phyloP scores from a whole-genome alignment of 257 asterid genomes.

The Solanum paucissectum region DNA sequence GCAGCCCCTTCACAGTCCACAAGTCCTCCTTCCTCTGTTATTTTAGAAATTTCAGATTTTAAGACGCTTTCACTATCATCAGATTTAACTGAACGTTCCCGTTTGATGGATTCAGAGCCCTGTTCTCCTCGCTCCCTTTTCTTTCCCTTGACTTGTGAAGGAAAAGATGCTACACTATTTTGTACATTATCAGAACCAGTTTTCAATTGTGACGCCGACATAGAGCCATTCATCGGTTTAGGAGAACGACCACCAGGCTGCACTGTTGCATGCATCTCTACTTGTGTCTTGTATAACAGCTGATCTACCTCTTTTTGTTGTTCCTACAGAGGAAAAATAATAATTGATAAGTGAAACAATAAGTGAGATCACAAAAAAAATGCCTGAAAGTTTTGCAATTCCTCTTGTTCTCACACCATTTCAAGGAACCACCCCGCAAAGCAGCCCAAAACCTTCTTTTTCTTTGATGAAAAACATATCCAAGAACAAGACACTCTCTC shows the following conservation, averaged over 20 bases:
- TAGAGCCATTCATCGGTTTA: slow-evolving; percentile 22
- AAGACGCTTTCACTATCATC: slow-evolving; percentile 22
- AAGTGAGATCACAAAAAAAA: not conserved
- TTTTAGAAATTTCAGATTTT: slow-evolving; percentile 25
- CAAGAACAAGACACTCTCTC: not conserved
- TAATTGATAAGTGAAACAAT: not conserved
- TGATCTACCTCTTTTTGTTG: slow-evolving; percentile 40
- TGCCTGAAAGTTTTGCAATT: not conserved
- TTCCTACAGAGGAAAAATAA: slow-evolving; percentile 15
- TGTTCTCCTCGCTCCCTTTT: slow-evolving; percentile 39
- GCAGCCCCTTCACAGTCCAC: slow-evolving; percentile 31
- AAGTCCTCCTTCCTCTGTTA: slow-evolving; percentile 30
- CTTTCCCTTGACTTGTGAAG: slow-evolving; percentile 37
- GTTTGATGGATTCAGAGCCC: slow-evolving; percentile 16
- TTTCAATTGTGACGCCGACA: slow-evolving; percentile 22
- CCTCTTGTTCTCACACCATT: not conserved
- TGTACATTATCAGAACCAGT: slow-evolving; percentile 24
- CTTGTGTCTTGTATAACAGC: slow-evolving; percentile 26
- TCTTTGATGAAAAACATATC: not conserved
- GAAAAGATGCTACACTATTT: slow-evolving; percentile 9
- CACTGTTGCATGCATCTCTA: slow-evolving; percentile 34
- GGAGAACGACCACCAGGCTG: slow-evolving; percentile 38
- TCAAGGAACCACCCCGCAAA: not conserved
- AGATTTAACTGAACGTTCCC: slow-evolving; percentile 19
- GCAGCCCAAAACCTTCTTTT: not conserved